These are phyloP conservation scores for Phytophthora citrophthora DNA, from an alignment of 352 stramenopile species.

Conservation along the genomic window DNA sequence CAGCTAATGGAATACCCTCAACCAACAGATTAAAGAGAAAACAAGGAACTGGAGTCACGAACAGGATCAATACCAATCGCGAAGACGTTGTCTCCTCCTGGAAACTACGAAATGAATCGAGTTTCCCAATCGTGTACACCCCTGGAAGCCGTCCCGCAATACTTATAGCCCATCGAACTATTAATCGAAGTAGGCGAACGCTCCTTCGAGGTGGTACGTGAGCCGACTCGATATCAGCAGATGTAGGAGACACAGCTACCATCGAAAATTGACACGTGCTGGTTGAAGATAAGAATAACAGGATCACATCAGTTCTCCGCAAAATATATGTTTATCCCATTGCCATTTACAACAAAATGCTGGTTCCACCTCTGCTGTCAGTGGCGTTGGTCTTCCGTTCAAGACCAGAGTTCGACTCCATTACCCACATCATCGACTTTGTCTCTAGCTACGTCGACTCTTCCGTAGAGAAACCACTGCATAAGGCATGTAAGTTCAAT, in stretches of 20 bases:
- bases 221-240: background rate
- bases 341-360: no score
- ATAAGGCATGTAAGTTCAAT: constrained; percentile 1
- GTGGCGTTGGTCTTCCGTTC: constrained; percentile 8
- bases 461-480: constrained; percentile 9
- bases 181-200: background rate
- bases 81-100: background rate
- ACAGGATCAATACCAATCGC: no score
- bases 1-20: constrained; percentile 33
- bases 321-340: no score
- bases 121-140: constrained; percentile 38
- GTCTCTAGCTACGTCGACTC: constrained; percentile 6
- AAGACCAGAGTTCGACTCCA: background rate
- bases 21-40: constrained; percentile 13
- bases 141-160: constrained; percentile 15
- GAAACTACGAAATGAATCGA: constrained; percentile 30
- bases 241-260: constrained; percentile 5
- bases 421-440: constrained; percentile 1
- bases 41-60: no score
- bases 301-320: no score
- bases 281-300: background rate
- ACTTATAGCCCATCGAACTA: background rate
- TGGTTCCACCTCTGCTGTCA: constrained; percentile 3
- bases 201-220: background rate
- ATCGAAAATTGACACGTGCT: background rate